These are phyloP conservation scores for Chiua virens DNA, from an alignment of 768 basidiomycete species.

Conservation along the genomic window DNA sequence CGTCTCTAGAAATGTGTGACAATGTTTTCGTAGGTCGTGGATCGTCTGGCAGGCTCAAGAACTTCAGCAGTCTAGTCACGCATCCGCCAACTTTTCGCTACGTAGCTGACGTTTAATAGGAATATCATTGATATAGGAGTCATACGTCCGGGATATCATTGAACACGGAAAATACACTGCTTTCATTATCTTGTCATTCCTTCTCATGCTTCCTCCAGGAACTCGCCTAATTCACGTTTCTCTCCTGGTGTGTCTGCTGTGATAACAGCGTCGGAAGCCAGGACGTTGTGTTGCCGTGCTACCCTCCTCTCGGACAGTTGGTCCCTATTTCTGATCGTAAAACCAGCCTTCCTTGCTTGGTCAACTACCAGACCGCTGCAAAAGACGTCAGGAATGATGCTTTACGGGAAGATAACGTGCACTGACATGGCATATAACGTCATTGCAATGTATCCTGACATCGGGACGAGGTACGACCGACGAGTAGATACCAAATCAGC, in stretches of 20 bases:
- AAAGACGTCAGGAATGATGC: neutral
- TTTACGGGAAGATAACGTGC: neutral
- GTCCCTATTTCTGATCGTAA: conserved; percentile 50
- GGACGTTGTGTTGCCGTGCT: neutral
- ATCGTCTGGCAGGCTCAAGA: conserved; percentile 78
- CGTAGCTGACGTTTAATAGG: conserved; percentile 10
- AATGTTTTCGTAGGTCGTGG: conserved; percentile 54
- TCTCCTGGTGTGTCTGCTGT: conserved; percentile 5
- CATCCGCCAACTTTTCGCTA: neutral
- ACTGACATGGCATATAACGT: conserved; percentile 55
- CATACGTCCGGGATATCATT: neutral
- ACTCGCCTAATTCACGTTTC: conserved; percentile 15
- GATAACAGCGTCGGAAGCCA: neutral
- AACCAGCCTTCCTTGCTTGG: conserved; percentile 48
- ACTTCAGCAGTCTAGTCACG: conserved; percentile 62
- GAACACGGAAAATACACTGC: neutral
- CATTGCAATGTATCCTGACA: conserved; percentile 61
- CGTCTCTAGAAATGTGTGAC: conserved; percentile 7
- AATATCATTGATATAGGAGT: conserved; percentile 16
- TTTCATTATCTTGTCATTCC: neutral
- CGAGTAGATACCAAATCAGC: conserved; percentile 50
- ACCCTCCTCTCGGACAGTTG: conserved; percentile 33
- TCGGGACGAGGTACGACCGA: conserved; percentile 59
- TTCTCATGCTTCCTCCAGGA: conserved; percentile 11
- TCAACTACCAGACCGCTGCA: conserved; percentile 53